Base-by-base conservation (phyloP, 148 eudicot genomes). In the Fagopyrum homotropicum region DNA sequence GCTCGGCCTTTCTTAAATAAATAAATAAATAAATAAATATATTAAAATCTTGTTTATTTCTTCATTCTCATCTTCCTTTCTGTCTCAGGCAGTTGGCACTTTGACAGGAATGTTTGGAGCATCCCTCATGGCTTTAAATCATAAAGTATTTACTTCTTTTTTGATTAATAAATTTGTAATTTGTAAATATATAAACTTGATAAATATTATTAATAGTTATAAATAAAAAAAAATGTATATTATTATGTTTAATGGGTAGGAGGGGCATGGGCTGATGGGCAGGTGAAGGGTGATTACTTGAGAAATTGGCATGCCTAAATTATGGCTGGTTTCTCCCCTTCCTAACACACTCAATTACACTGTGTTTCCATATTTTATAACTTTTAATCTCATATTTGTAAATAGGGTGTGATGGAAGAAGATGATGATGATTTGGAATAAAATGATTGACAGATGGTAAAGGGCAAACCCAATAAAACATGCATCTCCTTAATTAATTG, bases 251-350 rank as follows among this genome's bases (percentile, higher is more conserved):
- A 35, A 35, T 35, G 40, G 40, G 40, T 35, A 22, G 64, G 1
- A 8, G n/a, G 35, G 30, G 35, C 69, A 63, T n/a, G 16, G 43
- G 11, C 4, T 14, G n/a, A 63, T n/a, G 16, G 43, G 11, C 4
- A 54, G n/a, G 59, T 54, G 59, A n/a, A 57, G 9, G 9, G 71
- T 66, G 71, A 43, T 40, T 66, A 66, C 71, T 35, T 66, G 46
- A 45, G 46, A 66, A 66, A 45, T 35, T 66, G 46, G 71, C 71
- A 66, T 66, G 71, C 71, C 47, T 16, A 66, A 16, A 66, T 14
- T 14, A 66, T 66, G 46, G 71, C 47, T 14, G 40, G 71, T 66
- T 66, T n/a, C 71, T 40, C 71, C 17, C 19, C 71, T 66, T 66
- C 4, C 47, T 35, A 66, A 66, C 71, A 66, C 43, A 66, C 71